These are phyloP conservation scores for Cercospora zeina DNA, from an alignment of 2,329 filamentous ascomycete genomes.

Conservation along the genomic window DNA sequence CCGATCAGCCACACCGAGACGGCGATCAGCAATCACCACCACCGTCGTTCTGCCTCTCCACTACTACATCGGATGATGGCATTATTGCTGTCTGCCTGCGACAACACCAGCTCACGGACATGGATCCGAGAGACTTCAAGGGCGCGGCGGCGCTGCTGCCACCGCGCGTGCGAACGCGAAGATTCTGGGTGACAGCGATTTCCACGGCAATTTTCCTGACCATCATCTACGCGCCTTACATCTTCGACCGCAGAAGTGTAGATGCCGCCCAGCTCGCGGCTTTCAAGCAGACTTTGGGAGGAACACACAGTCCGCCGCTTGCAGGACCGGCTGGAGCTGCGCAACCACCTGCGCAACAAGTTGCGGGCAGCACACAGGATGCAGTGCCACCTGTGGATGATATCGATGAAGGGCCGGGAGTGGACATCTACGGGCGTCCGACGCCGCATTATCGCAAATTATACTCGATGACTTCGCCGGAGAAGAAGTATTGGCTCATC, in stretches of 20 bases:
- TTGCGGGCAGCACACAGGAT: neutral
- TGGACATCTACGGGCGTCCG: neutral
- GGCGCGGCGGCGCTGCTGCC: constrained; percentile 3
- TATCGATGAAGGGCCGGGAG: constrained; percentile 4
- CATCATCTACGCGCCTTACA: constrained; percentile 3
- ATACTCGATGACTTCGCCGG: constrained; percentile 48
- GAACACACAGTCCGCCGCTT: neutral
- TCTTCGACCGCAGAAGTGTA: neutral
- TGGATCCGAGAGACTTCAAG: constrained; percentile 13
- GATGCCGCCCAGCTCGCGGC: constrained; percentile 4
- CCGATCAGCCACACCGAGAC: constrained; percentile 8
- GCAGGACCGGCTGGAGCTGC: neutral
- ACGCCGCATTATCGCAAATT: constrained; percentile 13
- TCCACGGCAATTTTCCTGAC: neutral
- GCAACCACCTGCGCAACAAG: neutral
- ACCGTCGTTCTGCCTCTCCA: neutral
- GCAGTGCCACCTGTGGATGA: neutral
- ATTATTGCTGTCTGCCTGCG: neutral
- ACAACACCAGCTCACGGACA: neutral
- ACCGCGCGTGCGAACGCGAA: constrained; percentile 6
- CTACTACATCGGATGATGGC: constrained; percentile 4
- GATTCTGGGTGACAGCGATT: constrained; percentile 1
- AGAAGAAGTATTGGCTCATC: constrained; percentile 54
- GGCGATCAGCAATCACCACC: neutral
- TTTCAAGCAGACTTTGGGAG: neutral